Evolutionary conservation across 1,139 yeast genomes (phyloP).

Genomic region (Zygoascus sp.): DNA sequence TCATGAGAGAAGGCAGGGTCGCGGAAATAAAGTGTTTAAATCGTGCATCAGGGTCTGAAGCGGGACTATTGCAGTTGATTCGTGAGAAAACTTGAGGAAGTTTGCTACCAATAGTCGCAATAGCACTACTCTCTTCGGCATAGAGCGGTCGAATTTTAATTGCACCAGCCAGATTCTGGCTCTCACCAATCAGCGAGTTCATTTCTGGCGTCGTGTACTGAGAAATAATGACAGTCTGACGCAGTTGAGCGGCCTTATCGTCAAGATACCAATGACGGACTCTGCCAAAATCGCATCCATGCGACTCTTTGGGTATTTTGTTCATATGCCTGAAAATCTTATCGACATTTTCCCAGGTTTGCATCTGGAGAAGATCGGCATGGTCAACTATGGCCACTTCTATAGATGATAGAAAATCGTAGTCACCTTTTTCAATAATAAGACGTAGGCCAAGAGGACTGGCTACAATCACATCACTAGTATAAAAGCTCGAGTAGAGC

Average conservation of each 20-base stretch:
- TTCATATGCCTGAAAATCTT: constrained; percentile 68
- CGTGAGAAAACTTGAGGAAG: constrained; percentile 68
- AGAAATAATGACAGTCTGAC: constrained; percentile 75
- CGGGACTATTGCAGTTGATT: constrained; percentile 34
- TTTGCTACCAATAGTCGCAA: constrained; percentile 42
- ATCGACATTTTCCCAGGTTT: constrained; percentile 82
- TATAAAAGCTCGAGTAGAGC: constrained; percentile 76
- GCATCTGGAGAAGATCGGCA: constrained; percentile 84
- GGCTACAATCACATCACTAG: constrained; percentile 81
- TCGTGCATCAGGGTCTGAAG: constrained; percentile 72
- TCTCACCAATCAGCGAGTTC: constrained; percentile 57
- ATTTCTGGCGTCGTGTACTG: constrained; percentile 78
- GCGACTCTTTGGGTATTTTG: constrained; percentile 69
- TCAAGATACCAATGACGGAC: constrained; percentile 90
- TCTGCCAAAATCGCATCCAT: constrained; percentile 86
- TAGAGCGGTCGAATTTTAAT: constrained; percentile 35
- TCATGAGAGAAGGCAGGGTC: constrained; percentile 62
- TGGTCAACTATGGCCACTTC: constrained; percentile 78
- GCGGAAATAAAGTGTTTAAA: constrained; percentile 75
- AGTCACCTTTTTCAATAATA: constrained; percentile 54
- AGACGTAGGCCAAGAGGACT: constrained; percentile 88
- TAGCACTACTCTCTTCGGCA: constrained; percentile 27
- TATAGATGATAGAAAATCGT: constrained; percentile 81
- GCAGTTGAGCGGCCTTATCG: constrained; percentile 65
- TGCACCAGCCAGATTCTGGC: constrained; percentile 64